A percentile compares a stretch with the other conserved stretches of the same genome.
Conservation (phyloP, 371 early-diverging fungal species). For the Blakeslea trispora region DNA sequence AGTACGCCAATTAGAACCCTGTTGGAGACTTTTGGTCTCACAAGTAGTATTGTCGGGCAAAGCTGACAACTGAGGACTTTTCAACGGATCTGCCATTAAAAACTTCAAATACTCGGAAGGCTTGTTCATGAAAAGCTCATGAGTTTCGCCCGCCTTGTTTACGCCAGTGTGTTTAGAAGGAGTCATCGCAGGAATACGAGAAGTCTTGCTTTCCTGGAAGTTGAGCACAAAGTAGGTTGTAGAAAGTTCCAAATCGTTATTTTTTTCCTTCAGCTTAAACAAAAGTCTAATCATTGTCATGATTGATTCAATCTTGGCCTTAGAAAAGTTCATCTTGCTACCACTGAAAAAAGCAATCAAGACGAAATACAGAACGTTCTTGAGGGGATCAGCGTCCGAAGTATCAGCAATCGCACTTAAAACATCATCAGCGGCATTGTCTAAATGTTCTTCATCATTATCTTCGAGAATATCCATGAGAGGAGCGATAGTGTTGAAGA, state of each 20-base stretch:
- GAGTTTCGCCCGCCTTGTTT: background rate
- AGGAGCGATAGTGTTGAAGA: too few species aligned
- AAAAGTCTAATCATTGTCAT: background rate
- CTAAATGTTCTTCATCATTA: too few species aligned
- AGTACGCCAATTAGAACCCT: slow-evolving; percentile 15
- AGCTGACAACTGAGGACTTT: background rate
- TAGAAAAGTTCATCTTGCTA: background rate
- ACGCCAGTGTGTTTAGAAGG: background rate
- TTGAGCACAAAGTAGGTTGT: slow-evolving; percentile 1
- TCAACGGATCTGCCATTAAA: slow-evolving; percentile 9
- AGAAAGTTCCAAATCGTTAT: background rate
- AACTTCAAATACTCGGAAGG: slow-evolving; percentile 3
- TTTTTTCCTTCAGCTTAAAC: background rate
- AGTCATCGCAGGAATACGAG: background rate
- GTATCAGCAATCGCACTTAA: too few species aligned
- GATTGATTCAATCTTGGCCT: slow-evolving; percentile 8
- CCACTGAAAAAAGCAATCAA: slow-evolving; percentile 10
- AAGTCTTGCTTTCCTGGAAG: background rate
- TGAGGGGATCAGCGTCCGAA: slow-evolving; percentile 8
- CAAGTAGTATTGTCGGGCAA: slow-evolving; percentile 4
- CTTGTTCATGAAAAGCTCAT: slow-evolving; percentile 6
- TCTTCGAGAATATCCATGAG: too few species aligned
- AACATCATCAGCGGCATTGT: too few species aligned
- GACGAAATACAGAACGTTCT: background rate
- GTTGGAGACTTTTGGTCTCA: background rate